Base-by-base conservation (phyloP, 208 protist genomes). In the Eutreptiella sp. region DNA sequence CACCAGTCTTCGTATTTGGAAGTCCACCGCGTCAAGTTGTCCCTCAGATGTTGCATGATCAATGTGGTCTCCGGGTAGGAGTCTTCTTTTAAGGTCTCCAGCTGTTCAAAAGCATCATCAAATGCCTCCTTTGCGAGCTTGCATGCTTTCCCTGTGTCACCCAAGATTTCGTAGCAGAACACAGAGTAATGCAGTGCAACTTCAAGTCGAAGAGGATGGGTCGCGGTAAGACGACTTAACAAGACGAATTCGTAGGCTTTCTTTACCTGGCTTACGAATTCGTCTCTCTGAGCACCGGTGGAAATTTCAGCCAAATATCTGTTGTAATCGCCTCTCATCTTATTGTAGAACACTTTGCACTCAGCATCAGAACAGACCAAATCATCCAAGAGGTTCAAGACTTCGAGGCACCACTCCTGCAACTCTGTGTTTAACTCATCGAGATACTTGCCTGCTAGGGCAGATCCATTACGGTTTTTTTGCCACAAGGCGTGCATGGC, bases 181-280 rank as follows among this genome's bases (percentile, higher is more conserved):
- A 92, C 85, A 7, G 85, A 88, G 73, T 84, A 92, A 72, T 92
- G 90, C 32, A 93, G 78, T 29, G 82, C 81, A 11, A 93, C 68
- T 21, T 85, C 87, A 19, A 93, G 73, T 16, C 83, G 77, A 54
- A 87, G 87, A 23, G 87, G 85, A 61, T 90, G 57, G 4, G 85
- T 89, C 11, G 83, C 77, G 11, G 75, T 46, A 0, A 92, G 60
- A 23, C 76, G 53, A 3, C 60, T 69, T 14, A 63, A 16, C 24
- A 76, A 76, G 23, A 89, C 68, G 27, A 85, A 65, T 5, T 64
- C 46, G 1, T 84, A 84, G 5, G 43, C 23, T 48, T 77, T 68
- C 73, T 90, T 90, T n/a, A 75, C 73, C 4, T n/a, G n/a, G n/a
- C n/a, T n/a, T n/a, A n/a, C n/a, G n/a, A n/a, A n/a, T n/a, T n/a